Evolutionary conservation across 176 grass and related monocot genomes (phyloP), one percentile per base, ranked within the genome.

Genomic region (Oryza coarctata): DNA sequence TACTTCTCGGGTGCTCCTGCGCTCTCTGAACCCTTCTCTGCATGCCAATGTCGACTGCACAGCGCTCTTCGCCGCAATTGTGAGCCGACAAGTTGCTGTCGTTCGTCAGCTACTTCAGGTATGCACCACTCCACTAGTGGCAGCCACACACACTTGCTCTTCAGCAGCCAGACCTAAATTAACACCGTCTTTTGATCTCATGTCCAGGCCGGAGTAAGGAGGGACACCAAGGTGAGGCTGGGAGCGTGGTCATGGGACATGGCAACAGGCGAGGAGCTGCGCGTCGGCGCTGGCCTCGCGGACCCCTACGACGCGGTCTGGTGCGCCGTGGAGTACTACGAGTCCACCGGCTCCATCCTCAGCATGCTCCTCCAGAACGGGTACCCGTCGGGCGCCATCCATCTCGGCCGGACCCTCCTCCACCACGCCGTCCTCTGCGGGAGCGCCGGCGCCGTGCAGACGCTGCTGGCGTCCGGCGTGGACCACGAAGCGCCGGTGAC

Each of bases 191-290:
- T 29, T n/a, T 7, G 0, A 22, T 38, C 41, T 61, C 35, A 12
- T 79, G 15, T 79, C 34, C 71, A 99, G 96, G 85, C 78, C 70
- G 85, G 89, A 26, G 89, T 95, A 30, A 91, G 73, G 82, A 92
- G 77, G 80, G 96, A 95, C 60, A 86, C 66, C 9, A 99, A 87
- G 83, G 93, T 92, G 49, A 81, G 96, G 57, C 75, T 99, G 0
- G 96, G 96, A 0, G 96, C 96, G 0, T 99, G 96, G 96, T 95
- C 96, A 12, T 99, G 96, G 96, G 96, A 99, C 87, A 70, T 76
- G 25, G 65, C 77, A 35, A 99, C 93, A 27, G 96, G 89, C 27
- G 96, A 99, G 69, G 96, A 99, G 74, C 74, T 99, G 38, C 96
- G 96, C 32, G 96, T 95, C 5, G 96, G 96, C 39, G 96, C 96